These are phyloP conservation scores for Candida loeiensis DNA, from an alignment of 805 yeast genomes.

Conservation along the genomic window DNA sequence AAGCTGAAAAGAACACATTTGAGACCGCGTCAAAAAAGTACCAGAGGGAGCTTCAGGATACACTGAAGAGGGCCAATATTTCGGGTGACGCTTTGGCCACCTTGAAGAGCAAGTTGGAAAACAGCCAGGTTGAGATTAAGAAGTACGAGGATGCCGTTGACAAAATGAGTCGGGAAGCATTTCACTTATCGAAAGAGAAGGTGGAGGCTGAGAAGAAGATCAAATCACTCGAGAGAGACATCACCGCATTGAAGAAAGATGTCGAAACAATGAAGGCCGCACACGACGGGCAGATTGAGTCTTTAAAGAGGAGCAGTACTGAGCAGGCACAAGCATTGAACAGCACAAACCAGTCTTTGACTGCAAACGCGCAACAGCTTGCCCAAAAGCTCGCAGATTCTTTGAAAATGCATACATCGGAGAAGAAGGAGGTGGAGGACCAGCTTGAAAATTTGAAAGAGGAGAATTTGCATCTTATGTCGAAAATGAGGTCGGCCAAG, in stretches of 20 bases:
- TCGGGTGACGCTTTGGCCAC: constrained; percentile 25
- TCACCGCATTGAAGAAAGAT: constrained; percentile 25
- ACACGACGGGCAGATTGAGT: constrained; percentile 19
- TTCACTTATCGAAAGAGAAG: constrained; percentile 59
- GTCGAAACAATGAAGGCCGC: constrained; percentile 29
- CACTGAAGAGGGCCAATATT: constrained; percentile 22
- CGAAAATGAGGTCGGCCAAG: constrained; percentile 28
- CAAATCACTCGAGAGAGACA: constrained; percentile 41
- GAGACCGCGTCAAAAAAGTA: constrained; percentile 27
- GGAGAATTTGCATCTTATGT: constrained; percentile 36
- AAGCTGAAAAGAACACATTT: constrained; percentile 29
- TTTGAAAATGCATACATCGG: constrained; percentile 12
- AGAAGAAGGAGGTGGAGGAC: constrained; percentile 18
- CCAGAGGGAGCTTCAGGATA: constrained; percentile 29
- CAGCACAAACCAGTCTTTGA: constrained; percentile 11
- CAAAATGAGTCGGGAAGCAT: constrained; percentile 82
- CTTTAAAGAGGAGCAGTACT: constrained; percentile 21
- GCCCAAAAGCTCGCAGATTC: constrained; percentile 16
- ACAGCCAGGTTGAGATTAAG: constrained; percentile 42
- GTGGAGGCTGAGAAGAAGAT: constrained; percentile 46
- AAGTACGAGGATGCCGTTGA: constrained; percentile 85
- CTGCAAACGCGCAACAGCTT: constrained; percentile 20
- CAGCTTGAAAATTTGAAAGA: constrained; percentile 28
- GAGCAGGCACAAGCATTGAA: constrained; percentile 9
- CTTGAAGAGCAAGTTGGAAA: constrained; percentile 29